Evolutionary conservation across 2,329 filamentous ascomycete genomes (phyloP).

Genomic region (Aspergillus sp.): DNA sequence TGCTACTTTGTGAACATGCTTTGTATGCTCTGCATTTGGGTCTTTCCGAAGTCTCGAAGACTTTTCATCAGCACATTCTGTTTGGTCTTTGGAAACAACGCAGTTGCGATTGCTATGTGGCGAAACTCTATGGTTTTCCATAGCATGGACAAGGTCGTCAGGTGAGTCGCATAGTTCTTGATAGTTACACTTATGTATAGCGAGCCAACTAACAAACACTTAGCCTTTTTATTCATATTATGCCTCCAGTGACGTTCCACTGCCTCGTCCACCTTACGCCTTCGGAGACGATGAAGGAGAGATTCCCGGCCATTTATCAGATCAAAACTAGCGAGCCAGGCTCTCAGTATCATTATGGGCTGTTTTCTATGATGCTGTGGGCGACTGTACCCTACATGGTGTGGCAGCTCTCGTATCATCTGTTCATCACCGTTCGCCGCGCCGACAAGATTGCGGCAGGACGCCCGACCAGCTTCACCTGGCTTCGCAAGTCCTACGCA

Average conservation of each 20-base stretch:
- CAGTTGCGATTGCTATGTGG: slow-evolving; percentile 98
- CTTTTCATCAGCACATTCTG: slow-evolving; percentile 93
- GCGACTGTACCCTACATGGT: slow-evolving; percentile 88
- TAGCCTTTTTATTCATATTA: slow-evolving; percentile 97
- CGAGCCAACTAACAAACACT: slow-evolving; percentile 1
- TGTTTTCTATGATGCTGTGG: slow-evolving; percentile 89
- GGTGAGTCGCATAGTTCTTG: slow-evolving; percentile 47
- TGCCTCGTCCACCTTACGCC: slow-evolving; percentile 85
- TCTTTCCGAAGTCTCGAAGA: slow-evolving; percentile 86
- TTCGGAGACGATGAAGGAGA: slow-evolving; percentile 64
- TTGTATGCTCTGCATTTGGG: slow-evolving; percentile 80
- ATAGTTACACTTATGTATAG: not conserved
- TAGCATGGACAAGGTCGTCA: slow-evolving; percentile 96
- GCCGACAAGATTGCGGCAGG: slow-evolving; percentile 94
- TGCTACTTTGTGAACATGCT: slow-evolving; percentile 98
- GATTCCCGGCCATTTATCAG: slow-evolving; percentile 83
- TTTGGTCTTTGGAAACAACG: slow-evolving; percentile 93
- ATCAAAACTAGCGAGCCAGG: slow-evolving; percentile 72
- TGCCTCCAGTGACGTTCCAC: slow-evolving; percentile 93
- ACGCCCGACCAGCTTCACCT: slow-evolving; percentile 94
- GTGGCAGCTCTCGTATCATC: slow-evolving; percentile 93
- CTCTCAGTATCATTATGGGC: slow-evolving; percentile 78
- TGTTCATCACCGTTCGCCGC: slow-evolving; percentile 93
- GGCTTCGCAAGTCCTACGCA: slow-evolving; percentile 89
- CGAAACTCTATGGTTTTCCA: slow-evolving; percentile 98